phyloP scores from a whole-genome alignment of 129 eudicot genomes.

The Helichrysum umbraculigerum region DNA sequence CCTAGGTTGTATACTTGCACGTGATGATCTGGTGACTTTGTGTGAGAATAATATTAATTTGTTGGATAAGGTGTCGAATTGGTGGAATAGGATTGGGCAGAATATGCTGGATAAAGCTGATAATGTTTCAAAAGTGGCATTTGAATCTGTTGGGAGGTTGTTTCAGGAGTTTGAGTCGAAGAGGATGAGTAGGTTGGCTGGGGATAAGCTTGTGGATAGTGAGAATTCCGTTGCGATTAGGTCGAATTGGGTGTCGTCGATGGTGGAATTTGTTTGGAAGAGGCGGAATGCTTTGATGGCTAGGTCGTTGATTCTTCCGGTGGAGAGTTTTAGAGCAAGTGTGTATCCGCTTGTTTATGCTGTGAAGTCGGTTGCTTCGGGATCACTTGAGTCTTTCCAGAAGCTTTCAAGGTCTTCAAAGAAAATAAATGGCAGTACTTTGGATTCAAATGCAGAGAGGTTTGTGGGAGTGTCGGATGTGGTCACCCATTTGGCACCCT shows the following conservation, averaged over 20 bases:
- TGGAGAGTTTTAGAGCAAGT: constrained; percentile 83
- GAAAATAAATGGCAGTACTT: constrained; percentile 26
- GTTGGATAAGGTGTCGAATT: constrained; percentile 75
- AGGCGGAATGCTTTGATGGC: constrained; percentile 78
- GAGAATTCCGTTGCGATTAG: constrained; percentile 94
- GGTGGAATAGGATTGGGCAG: constrained; percentile 90
- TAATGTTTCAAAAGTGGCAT: constrained; percentile 76
- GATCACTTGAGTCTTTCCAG: constrained; percentile 70
- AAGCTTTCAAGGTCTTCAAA: constrained; percentile 75
- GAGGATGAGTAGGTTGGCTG: constrained; percentile 91
- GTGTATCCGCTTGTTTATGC: constrained; percentile 91
- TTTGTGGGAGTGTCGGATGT: constrained; percentile 95
- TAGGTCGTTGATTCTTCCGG: constrained; percentile 70
- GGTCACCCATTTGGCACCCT: constrained; percentile 91
- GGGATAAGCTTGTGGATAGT: constrained; percentile 92
- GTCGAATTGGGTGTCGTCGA: constrained; percentile 87
- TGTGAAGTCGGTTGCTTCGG: constrained; percentile 92
- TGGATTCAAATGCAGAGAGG: constrained; percentile 71
- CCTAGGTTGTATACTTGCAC: constrained; percentile 77
- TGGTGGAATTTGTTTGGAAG: constrained; percentile 90
- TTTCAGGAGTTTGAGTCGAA: constrained; percentile 93
- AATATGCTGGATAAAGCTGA: constrained; percentile 89
- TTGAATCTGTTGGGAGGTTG: constrained; percentile 88
- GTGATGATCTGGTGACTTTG: constrained; percentile 86
- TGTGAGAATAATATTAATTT: constrained; percentile 81